Evolutionary conservation across 257 asterid species (phyloP).

Genomic region (Ajuga chamaepitys): DNA sequence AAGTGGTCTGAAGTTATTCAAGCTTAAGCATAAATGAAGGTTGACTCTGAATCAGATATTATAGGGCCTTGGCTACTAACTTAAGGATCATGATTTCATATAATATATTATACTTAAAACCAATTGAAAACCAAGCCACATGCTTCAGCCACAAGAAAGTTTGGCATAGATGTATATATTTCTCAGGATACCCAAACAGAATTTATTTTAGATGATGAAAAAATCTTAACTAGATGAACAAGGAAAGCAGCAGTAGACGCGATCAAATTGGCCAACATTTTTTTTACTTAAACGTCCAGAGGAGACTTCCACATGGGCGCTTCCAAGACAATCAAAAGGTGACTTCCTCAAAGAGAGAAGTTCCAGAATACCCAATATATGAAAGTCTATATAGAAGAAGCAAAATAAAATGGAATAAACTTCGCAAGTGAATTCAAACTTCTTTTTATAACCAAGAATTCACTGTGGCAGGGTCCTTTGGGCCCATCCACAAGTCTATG

Average conservation of each 20-base stretch:
- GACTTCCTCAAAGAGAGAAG: neutral
- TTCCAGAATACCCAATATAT: neutral
- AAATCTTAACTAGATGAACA: neutral
- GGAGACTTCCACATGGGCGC: neutral
- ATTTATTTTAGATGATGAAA: neutral
- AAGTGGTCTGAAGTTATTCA: neutral
- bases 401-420: neutral
- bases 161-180: neutral
- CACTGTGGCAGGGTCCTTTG: too few relatives aligned
- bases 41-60: neutral
- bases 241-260: neutral
- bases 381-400: neutral
- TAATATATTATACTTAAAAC: neutral
- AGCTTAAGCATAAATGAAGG: neutral
- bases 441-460: too few relatives aligned
- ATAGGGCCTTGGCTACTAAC: neutral
- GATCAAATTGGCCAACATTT: too few relatives aligned
- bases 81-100: neutral
- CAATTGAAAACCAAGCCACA: neutral
- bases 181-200: neutral
- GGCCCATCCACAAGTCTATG: too few relatives aligned
- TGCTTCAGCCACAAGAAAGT: neutral
- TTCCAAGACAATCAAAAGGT: too few relatives aligned
- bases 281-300: neutral
- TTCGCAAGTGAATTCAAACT: neutral